Evolutionary conservation across 73 alveolate genomes (phyloP), one percentile per base, ranked within the genome.

Genomic region (Blepharisma stoltei): DNA sequence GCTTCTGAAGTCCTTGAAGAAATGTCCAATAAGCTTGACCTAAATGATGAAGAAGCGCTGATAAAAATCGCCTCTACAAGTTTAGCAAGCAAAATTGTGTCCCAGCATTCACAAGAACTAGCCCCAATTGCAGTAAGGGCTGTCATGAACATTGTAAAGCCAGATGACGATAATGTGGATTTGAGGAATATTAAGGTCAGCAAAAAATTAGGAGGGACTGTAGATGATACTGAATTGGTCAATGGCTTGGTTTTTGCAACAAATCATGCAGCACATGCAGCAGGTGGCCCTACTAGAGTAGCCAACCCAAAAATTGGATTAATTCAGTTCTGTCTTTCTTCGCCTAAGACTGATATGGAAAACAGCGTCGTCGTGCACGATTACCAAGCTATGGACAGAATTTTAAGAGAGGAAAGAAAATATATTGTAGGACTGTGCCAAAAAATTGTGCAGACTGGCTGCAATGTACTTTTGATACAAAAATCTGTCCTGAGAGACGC

Each of bases 51-150:
- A 82, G 97, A 96, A 37, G 90, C 93, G 43, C 90, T 97, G 77
- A 88, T 95, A 67, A 94, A 95, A 86, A 93, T 91, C 66, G 99
- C 98, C 55, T 69, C 92, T 70, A 97, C 99, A 77, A 94, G 99
- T 47, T 86, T 97, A 55, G 84, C 97, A 49, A 87, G 97, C 83
- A 97, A 97, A 92, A 99, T 93, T 71, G 98, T 97, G 32, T 91
- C 98, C 55, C 93, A 95, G 85, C 92, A 96, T 87, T 80, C 98
- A 50, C 95, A 93, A 55, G 85, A 94, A 69, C 87, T 97, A 66
- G 99, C 99, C 49, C 99, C 99, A 32, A 84, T 97, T 71, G 99
- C 99, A 18, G 99, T 96, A 32, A 99, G 97, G 65, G 98, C 99
- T 7, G 99, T 97, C 54, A 70, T 97, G 81, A 90, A 90, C 84